These are phyloP conservation scores for Aspergillus ochraceus DNA, from an alignment of 2,329 filamentous ascomycete genomes.

Conservation along the genomic window DNA sequence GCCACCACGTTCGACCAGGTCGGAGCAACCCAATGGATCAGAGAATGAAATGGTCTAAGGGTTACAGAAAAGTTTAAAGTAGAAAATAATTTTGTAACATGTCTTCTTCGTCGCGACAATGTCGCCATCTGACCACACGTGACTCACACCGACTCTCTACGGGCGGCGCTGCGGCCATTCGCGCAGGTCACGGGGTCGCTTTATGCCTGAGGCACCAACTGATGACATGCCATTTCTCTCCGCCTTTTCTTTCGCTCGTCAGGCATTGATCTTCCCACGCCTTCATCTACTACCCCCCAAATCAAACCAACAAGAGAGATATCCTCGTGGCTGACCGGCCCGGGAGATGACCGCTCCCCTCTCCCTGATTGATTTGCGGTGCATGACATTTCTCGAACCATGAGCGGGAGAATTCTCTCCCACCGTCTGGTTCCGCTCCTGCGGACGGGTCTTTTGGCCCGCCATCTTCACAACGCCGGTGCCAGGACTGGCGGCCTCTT, in stretches of 20 bases:
- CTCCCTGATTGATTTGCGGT: slow-evolving; percentile 18
- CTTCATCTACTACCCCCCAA: neutral
- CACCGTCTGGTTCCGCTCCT: slow-evolving; percentile 68
- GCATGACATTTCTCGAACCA: slow-evolving; percentile 47
- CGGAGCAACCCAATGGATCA: neutral
- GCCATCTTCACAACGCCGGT: slow-evolving; percentile 62
- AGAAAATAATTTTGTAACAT: neutral
- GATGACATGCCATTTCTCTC: slow-evolving; percentile 1
- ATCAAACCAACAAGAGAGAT: neutral
- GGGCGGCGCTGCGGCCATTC: slow-evolving; percentile 30
- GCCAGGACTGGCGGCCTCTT: slow-evolving; percentile 69
- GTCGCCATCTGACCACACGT: slow-evolving; percentile 26
- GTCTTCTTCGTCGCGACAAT: neutral
- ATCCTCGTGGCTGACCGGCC: slow-evolving; percentile 15
- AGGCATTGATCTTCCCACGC: neutral
- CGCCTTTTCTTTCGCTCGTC: slow-evolving; percentile 5
- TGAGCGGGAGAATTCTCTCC: slow-evolving; percentile 75
- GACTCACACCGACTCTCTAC: slow-evolving; percentile 28
- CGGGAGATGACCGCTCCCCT: slow-evolving; percentile 22
- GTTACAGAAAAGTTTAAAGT: neutral
- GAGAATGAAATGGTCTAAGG: neutral
- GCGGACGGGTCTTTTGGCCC: slow-evolving; percentile 60
- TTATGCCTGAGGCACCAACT: slow-evolving; percentile 2
- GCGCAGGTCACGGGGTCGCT: slow-evolving; percentile 35
- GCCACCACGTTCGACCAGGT: neutral